Evolutionary conservation across 371 early-diverging fungal genomes (phyloP).

Genomic region (Mucor circinelloides): DNA sequence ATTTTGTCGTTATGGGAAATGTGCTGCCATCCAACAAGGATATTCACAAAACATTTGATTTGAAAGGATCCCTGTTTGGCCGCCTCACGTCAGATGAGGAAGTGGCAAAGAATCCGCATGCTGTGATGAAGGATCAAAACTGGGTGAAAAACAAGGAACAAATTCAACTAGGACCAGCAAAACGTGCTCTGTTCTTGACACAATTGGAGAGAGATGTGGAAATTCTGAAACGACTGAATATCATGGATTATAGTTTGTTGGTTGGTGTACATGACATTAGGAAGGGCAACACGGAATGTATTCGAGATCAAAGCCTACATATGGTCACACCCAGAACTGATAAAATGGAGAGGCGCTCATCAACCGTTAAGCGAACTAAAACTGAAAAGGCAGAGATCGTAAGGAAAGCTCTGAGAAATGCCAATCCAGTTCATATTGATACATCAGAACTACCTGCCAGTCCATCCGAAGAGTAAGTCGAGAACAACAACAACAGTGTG

Average conservation of each 20-base stretch:
- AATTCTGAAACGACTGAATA: conserved; percentile 75
- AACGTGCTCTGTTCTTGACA: conserved; percentile 71
- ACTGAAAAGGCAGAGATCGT: conserved; percentile 59
- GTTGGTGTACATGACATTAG: conserved; percentile 87
- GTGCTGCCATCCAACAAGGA: conserved; percentile 95
- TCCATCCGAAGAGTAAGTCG: conserved; percentile 43
- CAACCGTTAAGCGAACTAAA: conserved; percentile 31
- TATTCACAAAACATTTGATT: conserved; percentile 93
- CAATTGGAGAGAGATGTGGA: conserved; percentile 86
- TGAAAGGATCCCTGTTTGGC: conserved; percentile 94
- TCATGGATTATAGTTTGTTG: conserved; percentile 97
- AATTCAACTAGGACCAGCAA: conserved; percentile 85
- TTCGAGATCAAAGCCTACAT: conserved; percentile 84
- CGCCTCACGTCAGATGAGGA: conserved; percentile 79
- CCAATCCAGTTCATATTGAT: conserved; percentile 65
- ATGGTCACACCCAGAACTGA: conserved; percentile 69
- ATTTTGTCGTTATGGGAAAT: conserved; percentile 98
- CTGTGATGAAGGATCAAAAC: conserved; percentile 94
- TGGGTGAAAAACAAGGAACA: conserved; percentile 78
- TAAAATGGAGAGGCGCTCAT: conserved; percentile 25
- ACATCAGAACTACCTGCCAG: conserved; percentile 47
- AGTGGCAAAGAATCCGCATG: conserved; percentile 71
- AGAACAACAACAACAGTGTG: not conserved
- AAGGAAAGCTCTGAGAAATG: conserved; percentile 61
- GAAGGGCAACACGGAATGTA: conserved; percentile 83